Base-by-base conservation (phyloP, 2,329 filamentous ascomycete genomes). In the Grosmannia clavigera region DNA sequence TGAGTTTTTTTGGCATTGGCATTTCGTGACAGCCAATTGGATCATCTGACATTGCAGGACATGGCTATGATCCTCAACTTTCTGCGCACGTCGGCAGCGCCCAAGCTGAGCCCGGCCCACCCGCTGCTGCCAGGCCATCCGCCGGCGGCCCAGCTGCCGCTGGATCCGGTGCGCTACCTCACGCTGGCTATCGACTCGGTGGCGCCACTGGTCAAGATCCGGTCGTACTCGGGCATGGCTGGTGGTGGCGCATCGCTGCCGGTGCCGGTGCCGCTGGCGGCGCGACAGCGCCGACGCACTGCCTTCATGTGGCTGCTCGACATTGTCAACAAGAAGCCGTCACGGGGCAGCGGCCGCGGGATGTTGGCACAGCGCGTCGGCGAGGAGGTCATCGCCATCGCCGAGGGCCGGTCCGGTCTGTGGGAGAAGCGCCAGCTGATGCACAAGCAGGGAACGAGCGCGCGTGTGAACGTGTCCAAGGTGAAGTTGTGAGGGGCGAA, bases 281-380 rank as follows among this genome's bases (percentile, higher is more conserved):
- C 86, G 64, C 81, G 90, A 62, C 88, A 95, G 72, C 81, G 92
- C 64, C 80, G 92, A 66, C 81, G 92, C 60, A 79, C 79, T 57
- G 92, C 92, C 2, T 87, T 96, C 65, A 77, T 82, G 71, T 99
- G 94, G 94, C 95, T 99, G 66, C 74, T 97, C 61, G 86, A 90
- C 64, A 81, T 84, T n/a, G 89, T 90, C 48, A 82, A 83, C 64
- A 94, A 91, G 79, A 86, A 87, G 74, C 83, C 81, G 64, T 87
- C 85, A 64, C 79, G 80, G 66, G 87, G 86, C 25, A 88, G 83
- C 68, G 88, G 88, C 9, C 81, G 82, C 61, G 81, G 81, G 64
- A 84, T 85, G 71, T 87, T 95, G 68, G 86, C 90, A 12, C 79
- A 86, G 67, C 81, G 88, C 60, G 81, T 97, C 63, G 91, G 90